Conservation (phyloP, 805 yeast species). For the Lipomyces oligophaga region DNA sequence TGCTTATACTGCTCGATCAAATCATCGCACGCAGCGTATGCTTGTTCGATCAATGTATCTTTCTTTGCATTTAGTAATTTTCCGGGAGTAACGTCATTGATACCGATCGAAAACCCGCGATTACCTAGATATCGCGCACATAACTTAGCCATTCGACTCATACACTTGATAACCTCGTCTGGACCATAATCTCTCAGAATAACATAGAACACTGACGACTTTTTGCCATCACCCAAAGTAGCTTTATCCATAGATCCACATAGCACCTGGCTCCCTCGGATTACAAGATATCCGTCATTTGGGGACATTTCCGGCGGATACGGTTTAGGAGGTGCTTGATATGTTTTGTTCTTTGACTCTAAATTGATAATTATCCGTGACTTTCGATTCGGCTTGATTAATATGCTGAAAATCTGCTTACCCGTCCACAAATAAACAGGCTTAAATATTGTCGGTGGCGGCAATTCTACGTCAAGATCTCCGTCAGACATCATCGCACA, state of each 20-base stretch:
- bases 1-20: slow-evolving; percentile 70
- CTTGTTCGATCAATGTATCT: slow-evolving; percentile 83
- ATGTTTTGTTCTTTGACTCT: slow-evolving; percentile 93
- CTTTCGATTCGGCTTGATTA: slow-evolving; percentile 73
- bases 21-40: slow-evolving; percentile 88
- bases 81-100: slow-evolving; percentile 95
- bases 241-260: slow-evolving; percentile 98
- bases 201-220: slow-evolving; percentile 92
- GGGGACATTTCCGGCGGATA: slow-evolving; percentile 93
- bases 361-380: slow-evolving; percentile 83
- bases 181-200: slow-evolving; percentile 96
- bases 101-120: slow-evolving; percentile 96
- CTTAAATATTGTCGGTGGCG: slow-evolving; percentile 90
- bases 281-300: slow-evolving; percentile 89
- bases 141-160: slow-evolving; percentile 99
- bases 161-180: slow-evolving; percentile 87
- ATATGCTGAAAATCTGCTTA: slow-evolving; percentile 84
- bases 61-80: slow-evolving; percentile 66
- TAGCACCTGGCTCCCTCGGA: slow-evolving; percentile 82
- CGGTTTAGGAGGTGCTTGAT: slow-evolving; percentile 65
- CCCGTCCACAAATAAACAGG: slow-evolving; percentile 96
- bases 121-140: slow-evolving; percentile 94
- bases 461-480: slow-evolving; percentile 77
- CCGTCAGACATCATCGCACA: slow-evolving; percentile 97
- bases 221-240: slow-evolving; percentile 95